Evolutionary conservation across 352 stramenopile genomes (phyloP), one percentile per base, ranked within the genome.

Genomic region (Pythium oligandrum): DNA sequence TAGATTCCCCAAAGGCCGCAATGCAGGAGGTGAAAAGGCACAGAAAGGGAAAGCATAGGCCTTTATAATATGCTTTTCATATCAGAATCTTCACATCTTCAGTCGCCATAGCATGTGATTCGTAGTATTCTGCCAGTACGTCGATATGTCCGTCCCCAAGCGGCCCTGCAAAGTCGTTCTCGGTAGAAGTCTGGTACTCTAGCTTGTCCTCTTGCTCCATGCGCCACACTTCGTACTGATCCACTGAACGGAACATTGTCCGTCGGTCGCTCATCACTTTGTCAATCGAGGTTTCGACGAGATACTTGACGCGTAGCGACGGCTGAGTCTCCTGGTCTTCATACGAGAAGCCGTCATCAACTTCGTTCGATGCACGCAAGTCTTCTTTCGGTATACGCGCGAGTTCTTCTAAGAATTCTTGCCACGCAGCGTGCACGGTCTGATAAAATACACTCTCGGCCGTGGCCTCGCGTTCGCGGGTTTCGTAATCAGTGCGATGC

Each of bases 121-220:
- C 76, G 17, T 82, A 87, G 26, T 80, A 57, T 51, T 83, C 70
- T n/a, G 67, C 59, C 2, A 86, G 58, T 1, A 73, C 67, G 6
- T 82, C 74, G 10, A 85, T 76, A 4, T 73, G 55, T 9, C 51
- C 69, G n/a, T 78, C 61, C 2, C 83, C 46, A 10, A 86, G 56
- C 33, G 70, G 64, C 0, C 74, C 74, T 4, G 66, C 59, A 46
- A 88, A 74, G n/a, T 61, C 43, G 39, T 70, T 48, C 17, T 83
- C 76, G 38, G 62, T 51, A 4, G 53, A 69, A 38, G 55, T 53
- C 47, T 73, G 71, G 38, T 85, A 59, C 44, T 70, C 55, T 4
- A 51, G 37, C 3, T 66, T 63, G 55, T 90, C 78, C 51, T 90
- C 76, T 61, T 85, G 76, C 47, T 83, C 72, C 79, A 90, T 90